Evolutionary conservation across 78 protist species (phyloP).

Genomic region (Dictyostelium firmibasis): DNA sequence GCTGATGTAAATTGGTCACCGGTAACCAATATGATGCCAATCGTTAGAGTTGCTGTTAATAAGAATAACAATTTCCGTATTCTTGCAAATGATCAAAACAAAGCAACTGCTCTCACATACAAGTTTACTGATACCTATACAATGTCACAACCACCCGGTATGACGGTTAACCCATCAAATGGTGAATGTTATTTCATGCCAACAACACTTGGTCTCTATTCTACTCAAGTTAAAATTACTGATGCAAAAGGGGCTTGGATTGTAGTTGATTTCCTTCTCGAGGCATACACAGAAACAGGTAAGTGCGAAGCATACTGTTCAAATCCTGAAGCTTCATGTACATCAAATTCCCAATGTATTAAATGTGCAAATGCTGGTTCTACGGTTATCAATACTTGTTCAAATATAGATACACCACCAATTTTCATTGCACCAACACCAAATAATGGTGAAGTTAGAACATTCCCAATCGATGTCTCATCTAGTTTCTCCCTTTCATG

Average conservation of each 20-base stretch:
- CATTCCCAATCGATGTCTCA: not conserved
- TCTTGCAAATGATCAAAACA: not conserved
- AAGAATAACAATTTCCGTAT: not conserved
- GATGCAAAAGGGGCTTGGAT: not conserved
- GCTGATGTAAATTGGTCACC: not conserved
- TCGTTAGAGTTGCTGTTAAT: not conserved
- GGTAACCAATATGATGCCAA: conserved; percentile 2
- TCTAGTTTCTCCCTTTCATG: not conserved
- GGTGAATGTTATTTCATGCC: not conserved
- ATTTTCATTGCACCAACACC: conserved; percentile 5
- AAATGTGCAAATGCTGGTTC: not conserved
- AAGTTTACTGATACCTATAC: not conserved
- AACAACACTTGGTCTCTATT: not conserved
- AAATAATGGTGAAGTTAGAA: not conserved
- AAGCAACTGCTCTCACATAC: not conserved
- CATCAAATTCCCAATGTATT: not conserved
- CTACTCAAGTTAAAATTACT: not conserved
- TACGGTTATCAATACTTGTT: not conserved
- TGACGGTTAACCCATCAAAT: not conserved
- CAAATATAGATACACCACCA: not conserved
- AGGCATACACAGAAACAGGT: not conserved
- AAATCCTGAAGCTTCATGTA: not conserved
- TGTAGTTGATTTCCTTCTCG: conserved; percentile 8
- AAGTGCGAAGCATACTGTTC: not conserved
- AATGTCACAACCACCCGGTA: not conserved